phyloP scores from a whole-genome alignment of 331 rosid species.

The Spiraea crenata region DNA sequence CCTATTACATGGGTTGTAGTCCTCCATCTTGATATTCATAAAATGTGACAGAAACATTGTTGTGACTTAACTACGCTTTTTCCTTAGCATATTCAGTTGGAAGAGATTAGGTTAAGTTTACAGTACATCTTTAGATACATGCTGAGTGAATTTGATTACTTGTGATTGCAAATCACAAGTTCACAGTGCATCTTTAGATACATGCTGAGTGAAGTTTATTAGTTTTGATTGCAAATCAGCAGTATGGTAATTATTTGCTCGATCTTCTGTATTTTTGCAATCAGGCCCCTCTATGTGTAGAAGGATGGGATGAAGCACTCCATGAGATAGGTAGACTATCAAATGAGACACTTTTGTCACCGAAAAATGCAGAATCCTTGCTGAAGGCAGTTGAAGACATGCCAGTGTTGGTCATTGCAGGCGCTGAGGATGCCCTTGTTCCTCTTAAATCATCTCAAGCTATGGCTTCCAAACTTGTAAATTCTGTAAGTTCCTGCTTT shows the following conservation, averaged over 20 bases:
- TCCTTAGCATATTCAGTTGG: neutral
- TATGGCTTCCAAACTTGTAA: constrained; percentile 77
- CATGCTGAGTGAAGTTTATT: neutral
- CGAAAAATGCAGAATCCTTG: constrained; percentile 58
- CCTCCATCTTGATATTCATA: neutral
- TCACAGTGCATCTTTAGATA: neutral
- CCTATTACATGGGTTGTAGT: neutral
- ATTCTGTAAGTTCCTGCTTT: constrained; percentile 58
- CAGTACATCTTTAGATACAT: neutral
- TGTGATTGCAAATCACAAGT: neutral
- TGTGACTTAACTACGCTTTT: neutral
- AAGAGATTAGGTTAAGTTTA: neutral
- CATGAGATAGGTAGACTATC: constrained; percentile 95
- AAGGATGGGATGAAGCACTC: constrained; percentile 98
- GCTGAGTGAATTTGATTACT: neutral
- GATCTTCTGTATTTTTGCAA: constrained; percentile 14
- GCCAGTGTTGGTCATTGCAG: constrained; percentile 79
- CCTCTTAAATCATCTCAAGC: constrained; percentile 70
- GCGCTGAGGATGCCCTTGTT: constrained; percentile 87
- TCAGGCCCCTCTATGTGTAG: constrained; percentile 86
- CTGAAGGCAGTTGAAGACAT: constrained; percentile 58
- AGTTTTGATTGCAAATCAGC: neutral
- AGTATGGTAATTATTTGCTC: neutral
- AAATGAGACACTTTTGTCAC: constrained; percentile 56
- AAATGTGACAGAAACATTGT: neutral